Evolutionary conservation across 2,329 filamentous ascomycete genomes (phyloP), one percentile per base, ranked within the genome.

Genomic region (Ascochyta fabae): DNA sequence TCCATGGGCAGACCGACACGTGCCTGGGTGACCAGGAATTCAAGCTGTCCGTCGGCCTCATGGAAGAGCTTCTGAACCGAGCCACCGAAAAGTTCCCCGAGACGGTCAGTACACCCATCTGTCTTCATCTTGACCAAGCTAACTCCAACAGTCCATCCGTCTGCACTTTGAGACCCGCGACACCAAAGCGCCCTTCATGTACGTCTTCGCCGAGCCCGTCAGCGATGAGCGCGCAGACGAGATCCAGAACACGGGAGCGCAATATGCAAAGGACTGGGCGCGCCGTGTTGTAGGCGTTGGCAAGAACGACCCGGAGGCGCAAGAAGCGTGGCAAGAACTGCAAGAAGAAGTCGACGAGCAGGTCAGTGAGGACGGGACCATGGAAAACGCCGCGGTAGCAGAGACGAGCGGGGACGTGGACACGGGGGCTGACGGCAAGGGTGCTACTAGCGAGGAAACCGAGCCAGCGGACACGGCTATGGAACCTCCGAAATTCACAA

Each of bases 161-260:
- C 73, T 97, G 34, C 88, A 93, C 72, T 88, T 96, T 55, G 92
- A 97, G 73, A 90, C 92, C 1, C 84, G 91, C 56, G 79, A 83
- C 51, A 69, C 69, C 10, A 78, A 79, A 1, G 81, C 80, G 7
- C 84, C 89, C 0, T 87, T 89, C 66, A 93, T 96, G 85, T 94
- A 96, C 70, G 86, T 98, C 48, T 96, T 96, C 70, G 93, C 88
- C 13, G 89, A 96, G 73, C 93, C 95, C 3, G 87, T 98, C 48
- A 84, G 84, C 0, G 84, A 90, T 5, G 83, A 87, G 5, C 82
- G 91, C 48, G 91, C 96, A 59, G 79, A 88, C 16, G 75, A 77
- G 12, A 90, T 95, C n/a, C 94, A 98, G 72, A 84, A 81, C 22
- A 81, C 81, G 13, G 87, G 85, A 54, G 85, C 86, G 60, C 84